phyloP scores from a whole-genome alignment of 306 rosid species.

The Pterocarpus santalinus region DNA sequence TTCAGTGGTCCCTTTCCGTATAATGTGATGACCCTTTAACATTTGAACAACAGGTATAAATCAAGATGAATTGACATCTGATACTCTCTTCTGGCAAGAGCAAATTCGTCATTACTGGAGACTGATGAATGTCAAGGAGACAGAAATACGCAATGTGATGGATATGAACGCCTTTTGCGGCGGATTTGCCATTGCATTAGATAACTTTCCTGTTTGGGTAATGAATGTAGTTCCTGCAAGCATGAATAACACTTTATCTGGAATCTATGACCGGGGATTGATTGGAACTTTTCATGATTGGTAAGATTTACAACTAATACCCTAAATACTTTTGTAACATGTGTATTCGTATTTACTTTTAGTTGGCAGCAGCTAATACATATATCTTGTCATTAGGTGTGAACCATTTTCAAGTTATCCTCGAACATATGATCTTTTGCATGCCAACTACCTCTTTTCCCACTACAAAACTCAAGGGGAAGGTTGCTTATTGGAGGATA shows the following conservation, averaged over 20 bases:
- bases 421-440: conserved; percentile 86
- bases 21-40: conserved; percentile 31
- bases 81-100: conserved; percentile 75
- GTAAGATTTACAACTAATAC: conserved; percentile 53
- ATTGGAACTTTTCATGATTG: conserved; percentile 90
- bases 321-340: not conserved
- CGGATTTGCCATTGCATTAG: conserved; percentile 85
- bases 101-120: conserved; percentile 79
- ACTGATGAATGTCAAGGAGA: conserved; percentile 64
- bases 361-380: conserved; percentile 43
- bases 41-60: conserved; percentile 63
- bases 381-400: conserved; percentile 67
- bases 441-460: conserved; percentile 79
- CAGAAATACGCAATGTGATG: conserved; percentile 88
- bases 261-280: conserved; percentile 82
- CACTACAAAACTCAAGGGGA: conserved; percentile 66
- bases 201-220: conserved; percentile 72
- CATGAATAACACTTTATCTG: conserved; percentile 82
- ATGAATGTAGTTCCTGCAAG: conserved; percentile 87
- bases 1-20: conserved; percentile 32
- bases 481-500: conserved; percentile 80
- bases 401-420: conserved; percentile 97
- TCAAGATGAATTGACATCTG: conserved; percentile 69
- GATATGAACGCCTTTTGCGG: conserved; percentile 90
- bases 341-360: not conserved